phyloP scores from a whole-genome alignment of 2,329 filamentous ascomycete genomes.

The Diaporthe citri region DNA sequence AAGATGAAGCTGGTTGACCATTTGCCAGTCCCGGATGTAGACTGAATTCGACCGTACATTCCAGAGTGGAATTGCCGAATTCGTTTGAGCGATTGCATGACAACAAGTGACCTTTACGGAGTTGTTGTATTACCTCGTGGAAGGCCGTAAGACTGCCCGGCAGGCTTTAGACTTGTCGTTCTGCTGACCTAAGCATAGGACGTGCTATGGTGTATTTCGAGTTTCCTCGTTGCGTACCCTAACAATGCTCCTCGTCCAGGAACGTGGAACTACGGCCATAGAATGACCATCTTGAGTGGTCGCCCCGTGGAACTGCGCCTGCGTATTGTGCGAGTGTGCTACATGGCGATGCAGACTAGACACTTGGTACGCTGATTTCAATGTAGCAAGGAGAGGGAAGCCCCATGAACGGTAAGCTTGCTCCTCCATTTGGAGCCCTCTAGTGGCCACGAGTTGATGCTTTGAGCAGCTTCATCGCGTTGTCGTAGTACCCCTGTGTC shows the following conservation, averaged over 20 bases:
- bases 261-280: not conserved
- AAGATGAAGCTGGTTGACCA: conserved; percentile 82
- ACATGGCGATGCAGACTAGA: not conserved
- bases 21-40: conserved; percentile 78
- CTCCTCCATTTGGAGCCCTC: not conserved
- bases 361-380: not conserved
- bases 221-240: not conserved
- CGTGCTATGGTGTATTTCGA: not conserved
- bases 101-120: not conserved
- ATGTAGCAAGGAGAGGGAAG: not conserved
- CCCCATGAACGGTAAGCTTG: not conserved
- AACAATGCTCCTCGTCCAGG: not conserved
- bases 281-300: not conserved
- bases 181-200: not conserved
- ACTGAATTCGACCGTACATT: conserved; percentile 47
- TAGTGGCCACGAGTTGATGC: conserved; percentile 55
- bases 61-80: not conserved
- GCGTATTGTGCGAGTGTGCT: not conserved
- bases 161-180: not conserved
- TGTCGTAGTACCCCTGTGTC: conserved; percentile 69
- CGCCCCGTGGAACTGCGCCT: not conserved
- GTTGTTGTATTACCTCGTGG: too few relatives aligned
- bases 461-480: conserved; percentile 72
- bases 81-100: too few relatives aligned
- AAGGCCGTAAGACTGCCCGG: not conserved